Percentiles rank a stretch among this genome's conserved stretches.
Evolutionary conservation across 352 stramenopile species (phyloP).

Genomic region (Globisporangium ultimum): DNA sequence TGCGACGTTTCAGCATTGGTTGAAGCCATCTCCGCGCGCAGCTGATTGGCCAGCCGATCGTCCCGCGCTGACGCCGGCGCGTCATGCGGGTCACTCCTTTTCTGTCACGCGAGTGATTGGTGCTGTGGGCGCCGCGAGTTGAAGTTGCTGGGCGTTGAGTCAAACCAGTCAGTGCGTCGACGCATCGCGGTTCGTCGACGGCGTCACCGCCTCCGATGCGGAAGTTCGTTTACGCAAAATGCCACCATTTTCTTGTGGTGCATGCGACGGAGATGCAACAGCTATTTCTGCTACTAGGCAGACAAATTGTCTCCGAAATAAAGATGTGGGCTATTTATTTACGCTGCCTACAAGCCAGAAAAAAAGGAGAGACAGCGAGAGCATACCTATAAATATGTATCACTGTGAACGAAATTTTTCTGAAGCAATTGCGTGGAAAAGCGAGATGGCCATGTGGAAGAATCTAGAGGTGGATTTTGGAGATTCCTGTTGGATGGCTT

Average conservation of each 20-base stretch:
- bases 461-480: too few species aligned
- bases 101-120: neutral
- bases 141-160: constrained; percentile 2
- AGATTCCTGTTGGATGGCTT: too few species aligned
- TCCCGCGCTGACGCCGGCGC: constrained; percentile 7
- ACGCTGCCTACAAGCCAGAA: neutral
- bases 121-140: constrained; percentile 3
- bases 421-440: too few species aligned
- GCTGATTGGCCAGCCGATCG: constrained; percentile 16
- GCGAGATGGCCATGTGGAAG: too few species aligned
- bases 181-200: constrained; percentile 1
- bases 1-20: constrained; percentile 8
- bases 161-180: neutral
- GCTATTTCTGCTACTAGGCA: constrained; percentile 1
- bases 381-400: too few species aligned
- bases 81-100: constrained; percentile 13
- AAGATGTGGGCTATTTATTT: neutral
- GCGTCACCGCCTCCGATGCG: too few species aligned
- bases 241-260: constrained; percentile 9
- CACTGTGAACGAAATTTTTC: too few species aligned
- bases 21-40: neutral
- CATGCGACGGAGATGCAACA: neutral
- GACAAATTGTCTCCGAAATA: too few species aligned
- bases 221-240: neutral
- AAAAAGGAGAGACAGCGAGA: too few species aligned